Evolutionary conservation across 2,329 filamentous ascomycete genomes (phyloP).

Genomic region (Dactylellina leptospora): DNA sequence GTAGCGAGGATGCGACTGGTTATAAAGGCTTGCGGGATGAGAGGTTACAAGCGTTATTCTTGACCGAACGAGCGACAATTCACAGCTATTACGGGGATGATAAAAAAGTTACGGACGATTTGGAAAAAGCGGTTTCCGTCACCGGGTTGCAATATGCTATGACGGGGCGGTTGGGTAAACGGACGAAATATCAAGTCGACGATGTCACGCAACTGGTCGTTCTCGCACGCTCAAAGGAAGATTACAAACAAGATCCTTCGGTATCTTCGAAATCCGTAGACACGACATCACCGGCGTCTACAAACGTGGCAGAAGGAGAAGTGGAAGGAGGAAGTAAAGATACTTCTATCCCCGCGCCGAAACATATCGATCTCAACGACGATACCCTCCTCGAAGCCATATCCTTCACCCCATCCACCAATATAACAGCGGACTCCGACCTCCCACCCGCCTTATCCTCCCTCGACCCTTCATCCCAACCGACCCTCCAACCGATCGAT

Average conservation of each 20-base stretch:
- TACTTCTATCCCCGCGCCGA: conserved; percentile 63
- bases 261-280: background rate
- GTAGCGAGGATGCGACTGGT: conserved; percentile 43
- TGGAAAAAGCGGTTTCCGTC: conserved; percentile 72
- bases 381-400: conserved; percentile 92
- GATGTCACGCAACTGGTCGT: conserved; percentile 89
- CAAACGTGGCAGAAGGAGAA: conserved; percentile 57
- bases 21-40: too few species aligned
- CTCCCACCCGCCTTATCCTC: conserved; percentile 71
- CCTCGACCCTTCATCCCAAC: conserved; percentile 81
- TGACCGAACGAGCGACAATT: conserved; percentile 83
- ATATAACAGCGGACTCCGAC: conserved; percentile 61
- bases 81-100: conserved; percentile 86
- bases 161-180: conserved; percentile 85
- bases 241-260: conserved; percentile 44
- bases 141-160: conserved; percentile 82
- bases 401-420: conserved; percentile 69
- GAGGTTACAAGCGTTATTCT: conserved; percentile 71
- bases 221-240: conserved; percentile 76
- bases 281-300: conserved; percentile 58
- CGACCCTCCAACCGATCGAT: conserved; percentile 81
- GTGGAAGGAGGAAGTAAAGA: background rate
- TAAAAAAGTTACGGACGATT: conserved; percentile 74
- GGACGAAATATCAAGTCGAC: conserved; percentile 80
- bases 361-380: conserved; percentile 82